Evolutionary conservation across 1,284 basidiomycete genomes (phyloP).

Genomic region (Ceratobasidium sp.): DNA sequence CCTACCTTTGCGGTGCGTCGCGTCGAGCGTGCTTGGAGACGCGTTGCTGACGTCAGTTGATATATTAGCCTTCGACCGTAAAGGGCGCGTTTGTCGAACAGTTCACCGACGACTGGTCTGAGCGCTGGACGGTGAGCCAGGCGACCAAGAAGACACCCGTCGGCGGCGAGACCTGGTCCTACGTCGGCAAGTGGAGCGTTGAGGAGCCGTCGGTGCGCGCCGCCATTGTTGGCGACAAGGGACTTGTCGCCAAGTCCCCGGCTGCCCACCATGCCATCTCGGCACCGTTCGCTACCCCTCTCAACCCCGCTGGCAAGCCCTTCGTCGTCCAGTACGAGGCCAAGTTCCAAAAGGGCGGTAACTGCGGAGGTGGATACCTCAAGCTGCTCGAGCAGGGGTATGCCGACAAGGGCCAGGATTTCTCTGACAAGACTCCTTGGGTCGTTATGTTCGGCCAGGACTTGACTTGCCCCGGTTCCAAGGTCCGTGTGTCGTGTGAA

Average conservation of each 20-base stretch:
- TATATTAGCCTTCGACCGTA: constrained; percentile 78
- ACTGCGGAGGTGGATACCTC: constrained; percentile 99
- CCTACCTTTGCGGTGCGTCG: constrained; percentile 7
- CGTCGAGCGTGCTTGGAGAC: not conserved
- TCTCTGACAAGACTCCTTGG: constrained; percentile 98
- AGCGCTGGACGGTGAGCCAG: constrained; percentile 95
- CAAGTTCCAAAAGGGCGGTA: constrained; percentile 99
- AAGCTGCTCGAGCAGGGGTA: constrained; percentile 95
- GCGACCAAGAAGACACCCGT: constrained; percentile 97
- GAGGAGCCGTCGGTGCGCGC: constrained; percentile 82
- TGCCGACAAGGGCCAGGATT: constrained; percentile 91
- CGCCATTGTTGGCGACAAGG: constrained; percentile 81
- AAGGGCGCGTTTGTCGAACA: constrained; percentile 98
- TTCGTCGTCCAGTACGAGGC: constrained; percentile 99
- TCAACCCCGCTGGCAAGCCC: constrained; percentile 88
- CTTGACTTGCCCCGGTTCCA: constrained; percentile 85
- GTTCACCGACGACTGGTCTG: constrained; percentile 90
- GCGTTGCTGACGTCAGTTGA: constrained; percentile 8
- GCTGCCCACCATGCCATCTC: constrained; percentile 98
- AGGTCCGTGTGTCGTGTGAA: constrained; percentile 60
- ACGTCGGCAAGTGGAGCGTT: constrained; percentile 97
- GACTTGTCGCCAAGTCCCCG: constrained; percentile 92
- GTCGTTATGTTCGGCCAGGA: constrained; percentile 96
- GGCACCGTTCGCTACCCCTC: constrained; percentile 81
- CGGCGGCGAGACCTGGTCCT: constrained; percentile 93